Conservation (phyloP, 2,329 filamentous ascomycete genomes). For the Aspergillus piperis region DNA sequence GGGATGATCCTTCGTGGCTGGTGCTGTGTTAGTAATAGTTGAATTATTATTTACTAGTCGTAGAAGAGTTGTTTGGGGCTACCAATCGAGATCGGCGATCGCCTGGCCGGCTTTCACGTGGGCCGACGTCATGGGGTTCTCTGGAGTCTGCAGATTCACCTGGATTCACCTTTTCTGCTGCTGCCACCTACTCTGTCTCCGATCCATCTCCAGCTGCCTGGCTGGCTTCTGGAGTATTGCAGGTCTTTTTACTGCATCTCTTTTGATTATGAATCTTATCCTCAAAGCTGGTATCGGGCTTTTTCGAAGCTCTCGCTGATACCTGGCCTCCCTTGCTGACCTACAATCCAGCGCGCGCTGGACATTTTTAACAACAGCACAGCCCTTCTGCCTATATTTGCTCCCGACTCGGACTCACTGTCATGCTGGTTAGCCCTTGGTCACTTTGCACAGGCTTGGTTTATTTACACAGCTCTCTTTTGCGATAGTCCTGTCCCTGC, state of each 20-base stretch:
- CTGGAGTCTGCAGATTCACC: slow-evolving; percentile 2
- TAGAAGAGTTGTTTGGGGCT: background rate
- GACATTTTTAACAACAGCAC: slow-evolving; percentile 4
- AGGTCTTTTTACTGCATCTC: background rate
- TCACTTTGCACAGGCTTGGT: slow-evolving; percentile 2
- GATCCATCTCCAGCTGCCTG: background rate
- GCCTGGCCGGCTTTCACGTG: slow-evolving; percentile 29
- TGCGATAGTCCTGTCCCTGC: background rate
- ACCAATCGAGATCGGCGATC: background rate
- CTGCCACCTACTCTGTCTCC: background rate
- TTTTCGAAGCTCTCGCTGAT: slow-evolving; percentile 8
- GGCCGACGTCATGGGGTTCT: slow-evolving; percentile 38
- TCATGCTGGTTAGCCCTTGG: slow-evolving; percentile 5
- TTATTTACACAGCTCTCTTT: background rate
- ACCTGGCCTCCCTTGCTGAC: slow-evolving; percentile 18
- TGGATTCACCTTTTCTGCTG: background rate
- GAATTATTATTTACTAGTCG: background rate
- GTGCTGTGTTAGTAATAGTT: too few relatives aligned
- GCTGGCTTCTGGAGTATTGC: background rate
- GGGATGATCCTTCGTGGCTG: too few relatives aligned
- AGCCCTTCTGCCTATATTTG: background rate
- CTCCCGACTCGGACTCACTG: background rate
- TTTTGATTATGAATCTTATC: background rate
- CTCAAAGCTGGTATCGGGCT: slow-evolving; percentile 1
- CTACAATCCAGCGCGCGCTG: slow-evolving; percentile 4